These are phyloP conservation scores for Erythrobasidium hasegawianum DNA, from an alignment of 1,284 basidiomycete species.

Conservation along the genomic window DNA sequence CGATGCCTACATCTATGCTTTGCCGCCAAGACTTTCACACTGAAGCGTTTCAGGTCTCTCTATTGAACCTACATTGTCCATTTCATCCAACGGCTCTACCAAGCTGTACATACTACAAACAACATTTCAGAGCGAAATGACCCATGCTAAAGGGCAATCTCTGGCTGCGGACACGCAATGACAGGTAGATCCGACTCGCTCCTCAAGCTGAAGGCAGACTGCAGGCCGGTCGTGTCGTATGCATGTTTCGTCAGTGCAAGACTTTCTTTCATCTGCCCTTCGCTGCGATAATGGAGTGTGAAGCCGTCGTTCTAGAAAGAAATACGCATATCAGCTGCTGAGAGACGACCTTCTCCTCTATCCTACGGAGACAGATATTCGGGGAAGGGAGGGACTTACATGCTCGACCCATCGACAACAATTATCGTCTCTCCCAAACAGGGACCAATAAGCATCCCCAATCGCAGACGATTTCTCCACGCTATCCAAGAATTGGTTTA, in stretches of 20 bases:
- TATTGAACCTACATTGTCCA: no score
- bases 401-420: slow-evolving; percentile 37
- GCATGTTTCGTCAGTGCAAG: slow-evolving; percentile 30
- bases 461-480: slow-evolving; percentile 17
- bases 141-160: background rate
- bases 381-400: slow-evolving; percentile 14
- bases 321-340: background rate
- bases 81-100: no score
- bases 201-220: slow-evolving; percentile 5
- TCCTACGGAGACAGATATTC: background rate
- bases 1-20: no score
- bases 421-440: slow-evolving; percentile 40
- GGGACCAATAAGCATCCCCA: slow-evolving; percentile 43
- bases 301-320: slow-evolving; percentile 29
- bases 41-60: no score
- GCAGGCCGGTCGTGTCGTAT: slow-evolving; percentile 20
- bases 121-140: background rate
- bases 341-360: no score
- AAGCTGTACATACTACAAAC: background rate
- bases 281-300: slow-evolving; percentile 27
- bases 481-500: slow-evolving; percentile 13
- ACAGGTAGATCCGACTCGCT: slow-evolving; percentile 19
- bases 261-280: slow-evolving; percentile 1
- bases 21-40: no score
- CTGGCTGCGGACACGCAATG: slow-evolving; percentile 18